A percentile compares a stretch with the other conserved stretches of the same genome.
Conservation (phyloP, 2,329 filamentous ascomycete genomes). For the Corynespora cassiicola region DNA sequence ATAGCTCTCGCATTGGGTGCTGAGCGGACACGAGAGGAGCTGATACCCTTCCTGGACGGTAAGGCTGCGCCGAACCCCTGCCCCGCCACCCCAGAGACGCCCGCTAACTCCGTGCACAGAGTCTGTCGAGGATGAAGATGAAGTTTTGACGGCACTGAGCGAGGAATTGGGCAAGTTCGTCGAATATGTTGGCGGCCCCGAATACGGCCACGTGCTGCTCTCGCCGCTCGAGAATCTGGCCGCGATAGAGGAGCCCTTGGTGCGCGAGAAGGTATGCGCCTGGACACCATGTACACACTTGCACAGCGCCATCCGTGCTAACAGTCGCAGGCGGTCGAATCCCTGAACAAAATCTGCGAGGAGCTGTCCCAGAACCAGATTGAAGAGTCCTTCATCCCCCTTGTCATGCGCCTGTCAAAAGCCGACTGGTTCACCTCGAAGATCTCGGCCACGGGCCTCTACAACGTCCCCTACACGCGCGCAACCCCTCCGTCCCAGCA, state of each 20-base stretch:
- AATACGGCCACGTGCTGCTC: conserved; percentile 93
- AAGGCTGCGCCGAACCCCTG: conserved; percentile 49
- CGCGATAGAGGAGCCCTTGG: conserved; percentile 96
- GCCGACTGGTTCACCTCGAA: conserved; percentile 99
- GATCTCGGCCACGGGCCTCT: conserved; percentile 95
- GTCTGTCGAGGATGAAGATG: conserved; percentile 98
- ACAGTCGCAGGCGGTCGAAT: conserved; percentile 84
- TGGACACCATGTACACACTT: too few species aligned
- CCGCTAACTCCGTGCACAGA: conserved; percentile 65
- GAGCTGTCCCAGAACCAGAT: conserved; percentile 90
- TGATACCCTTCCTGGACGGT: conserved; percentile 99
- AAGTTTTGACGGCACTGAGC: conserved; percentile 94
- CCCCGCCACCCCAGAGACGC: neutral
- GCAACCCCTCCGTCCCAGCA: conserved; percentile 88
- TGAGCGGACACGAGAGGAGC: conserved; percentile 95
- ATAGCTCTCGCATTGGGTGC: conserved; percentile 95
- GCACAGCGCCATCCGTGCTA: too few species aligned
- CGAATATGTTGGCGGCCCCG: conserved; percentile 94
- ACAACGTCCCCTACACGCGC: conserved; percentile 91
- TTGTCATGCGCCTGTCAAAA: conserved; percentile 94
- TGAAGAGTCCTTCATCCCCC: conserved; percentile 96
- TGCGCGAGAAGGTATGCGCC: conserved; percentile 86
- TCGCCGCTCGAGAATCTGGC: conserved; percentile 97
- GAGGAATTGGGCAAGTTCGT: conserved; percentile 97
- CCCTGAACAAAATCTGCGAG: conserved; percentile 97